Base-by-base conservation (phyloP, 192 early-diverging fungal species). In the Rhizoclosmatium sp. region DNA sequence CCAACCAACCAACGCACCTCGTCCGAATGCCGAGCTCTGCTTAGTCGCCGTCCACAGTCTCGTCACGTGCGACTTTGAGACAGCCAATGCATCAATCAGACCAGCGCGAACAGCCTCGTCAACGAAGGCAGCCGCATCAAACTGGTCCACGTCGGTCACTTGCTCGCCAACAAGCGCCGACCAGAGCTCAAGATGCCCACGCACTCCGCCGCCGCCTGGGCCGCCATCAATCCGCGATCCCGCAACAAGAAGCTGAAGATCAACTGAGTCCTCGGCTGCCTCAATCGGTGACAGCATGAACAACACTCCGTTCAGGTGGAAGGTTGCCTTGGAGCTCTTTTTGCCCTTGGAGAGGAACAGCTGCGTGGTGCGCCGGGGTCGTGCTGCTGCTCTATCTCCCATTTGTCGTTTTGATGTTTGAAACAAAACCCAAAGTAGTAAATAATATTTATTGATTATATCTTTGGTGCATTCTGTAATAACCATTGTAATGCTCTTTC, bases 401-500 rank as follows among this genome's bases (percentile, higher is more conserved):
- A 31, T 31, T 31, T 31, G 0, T n/a, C n/a, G n/a, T 31, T 31
- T 0, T 31, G 31, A 31, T 0, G 31, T 31, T 31, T 31, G 31
- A 31, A 31, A 31, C 31, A 0, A 31, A 31, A 31, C n/a, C n/a
- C n/a, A n/a, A n/a, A n/a, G n/a, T n/a, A n/a, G n/a, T n/a, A n/a
- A n/a, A n/a, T n/a, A n/a, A n/a, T n/a, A n/a, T n/a, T n/a, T n/a
- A n/a, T n/a, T 31, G 56, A 58, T 58, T 47, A 39, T 19, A 80
- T 45, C 42, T 60, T 80, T n/a, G 91, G 89, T n/a, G 91, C 91
- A 83, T 92, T 89, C 21, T 72, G 60, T n/a, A 82, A 71, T 39
- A 94, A 70, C 92, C 92, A 93, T 40, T 80, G 49, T 42, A 70
- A 70, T 3, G 92, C 92, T 47, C 75, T 77, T 40, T 85, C 82